A percentile compares a stretch with the other conserved stretches of the same genome.
phyloP scores from a whole-genome alignment of 2,329 filamentous ascomycete genomes.

The Neoarthrinium moseri region DNA sequence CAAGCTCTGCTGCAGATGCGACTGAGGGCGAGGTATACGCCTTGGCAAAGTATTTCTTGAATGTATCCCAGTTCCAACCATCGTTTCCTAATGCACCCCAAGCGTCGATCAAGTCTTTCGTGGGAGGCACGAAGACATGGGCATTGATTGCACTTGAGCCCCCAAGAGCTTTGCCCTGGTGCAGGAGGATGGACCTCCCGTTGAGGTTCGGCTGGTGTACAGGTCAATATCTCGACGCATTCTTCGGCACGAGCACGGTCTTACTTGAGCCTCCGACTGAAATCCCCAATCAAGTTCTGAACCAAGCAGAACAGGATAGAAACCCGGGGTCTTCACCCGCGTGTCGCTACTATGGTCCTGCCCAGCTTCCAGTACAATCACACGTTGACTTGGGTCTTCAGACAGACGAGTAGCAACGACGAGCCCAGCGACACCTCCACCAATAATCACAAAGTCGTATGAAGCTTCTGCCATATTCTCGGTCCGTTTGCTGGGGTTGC shows the following conservation, averaged over 20 bases:
- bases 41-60: background rate
- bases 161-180: background rate
- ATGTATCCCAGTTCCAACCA: background rate
- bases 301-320: background rate
- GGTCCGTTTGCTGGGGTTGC: too few species aligned
- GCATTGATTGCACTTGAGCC: background rate
- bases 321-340: background rate
- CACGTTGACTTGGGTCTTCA: constrained; percentile 7
- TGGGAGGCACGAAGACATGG: background rate
- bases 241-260: too few species aligned
- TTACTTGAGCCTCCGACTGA: background rate
- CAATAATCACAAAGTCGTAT: constrained; percentile 14
- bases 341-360: background rate
- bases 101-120: background rate
- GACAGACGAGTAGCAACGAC: constrained; percentile 12
- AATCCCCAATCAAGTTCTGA: background rate
- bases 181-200: background rate
- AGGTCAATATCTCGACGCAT: too few species aligned
- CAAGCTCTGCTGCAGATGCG: background rate
- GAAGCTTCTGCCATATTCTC: too few species aligned
- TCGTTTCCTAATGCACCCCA: background rate
- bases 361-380: background rate
- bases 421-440: constrained; percentile 13
- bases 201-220: background rate
- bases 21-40: background rate